Percentiles rank a stretch among this genome's conserved stretches.
phyloP scores from a whole-genome alignment of 176 grass and related monocot species.

The Aegilops tauschii region DNA sequence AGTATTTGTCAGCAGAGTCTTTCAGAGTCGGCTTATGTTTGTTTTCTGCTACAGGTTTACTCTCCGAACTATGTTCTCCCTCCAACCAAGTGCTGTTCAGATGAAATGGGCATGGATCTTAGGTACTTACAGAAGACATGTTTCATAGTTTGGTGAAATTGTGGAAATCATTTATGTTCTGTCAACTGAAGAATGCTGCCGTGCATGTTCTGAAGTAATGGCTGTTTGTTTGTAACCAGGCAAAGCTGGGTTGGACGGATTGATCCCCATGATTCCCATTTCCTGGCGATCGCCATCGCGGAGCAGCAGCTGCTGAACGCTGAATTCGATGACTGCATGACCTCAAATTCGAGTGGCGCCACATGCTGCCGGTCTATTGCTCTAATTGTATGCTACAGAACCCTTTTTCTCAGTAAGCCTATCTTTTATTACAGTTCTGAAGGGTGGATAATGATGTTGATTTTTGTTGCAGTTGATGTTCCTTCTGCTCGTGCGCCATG shows the following conservation, averaged over 20 bases:
- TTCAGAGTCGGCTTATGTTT: neutral
- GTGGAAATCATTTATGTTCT: neutral
- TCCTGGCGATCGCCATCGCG: conserved; percentile 81
- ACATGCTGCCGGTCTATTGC: conserved; percentile 80
- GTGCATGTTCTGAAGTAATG: conserved; percentile 10
- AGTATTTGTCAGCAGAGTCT: neutral
- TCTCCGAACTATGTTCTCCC: conserved; percentile 73
- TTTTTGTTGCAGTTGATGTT: conserved; percentile 70
- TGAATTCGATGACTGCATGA: conserved; percentile 77
- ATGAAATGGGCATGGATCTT: conserved; percentile 74
- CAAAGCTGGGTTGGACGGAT: conserved; percentile 71
- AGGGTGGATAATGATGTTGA: neutral
- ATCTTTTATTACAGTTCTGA: neutral
- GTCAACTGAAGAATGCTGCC: neutral
- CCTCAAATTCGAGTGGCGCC: conserved; percentile 49
- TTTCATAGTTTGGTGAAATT: neutral
- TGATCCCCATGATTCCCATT: conserved; percentile 80
- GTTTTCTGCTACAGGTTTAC: conserved; percentile 65
- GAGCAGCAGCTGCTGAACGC: conserved; percentile 85
- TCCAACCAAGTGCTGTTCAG: conserved; percentile 60
- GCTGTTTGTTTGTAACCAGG: conserved; percentile 35
- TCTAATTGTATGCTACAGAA: conserved; percentile 54
- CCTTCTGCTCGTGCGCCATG: conserved; percentile 81
- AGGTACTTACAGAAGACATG: conserved; percentile 41
- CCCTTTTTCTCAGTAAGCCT: neutral